phyloP scores from a whole-genome alignment of 2,329 filamentous ascomycete genomes.

The Hymenoscyphus repandus region DNA sequence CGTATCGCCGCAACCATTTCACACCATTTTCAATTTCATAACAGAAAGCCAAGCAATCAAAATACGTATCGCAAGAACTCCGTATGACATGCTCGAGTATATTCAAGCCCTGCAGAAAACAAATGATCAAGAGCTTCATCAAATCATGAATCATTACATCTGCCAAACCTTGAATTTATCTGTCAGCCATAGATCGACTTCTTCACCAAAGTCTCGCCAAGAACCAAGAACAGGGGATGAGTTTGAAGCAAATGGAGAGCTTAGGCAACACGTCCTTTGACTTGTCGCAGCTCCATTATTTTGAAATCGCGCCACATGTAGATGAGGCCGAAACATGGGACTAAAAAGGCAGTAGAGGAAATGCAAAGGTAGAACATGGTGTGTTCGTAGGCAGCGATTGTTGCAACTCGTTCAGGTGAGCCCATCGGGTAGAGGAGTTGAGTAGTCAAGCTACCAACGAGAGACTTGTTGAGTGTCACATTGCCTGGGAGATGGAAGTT shows the following conservation, averaged over 20 bases:
- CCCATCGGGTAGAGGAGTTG: slow-evolving; percentile 51
- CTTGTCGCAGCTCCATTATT: slow-evolving; percentile 34
- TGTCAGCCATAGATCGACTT: too few species aligned
- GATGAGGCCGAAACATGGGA: slow-evolving; percentile 37
- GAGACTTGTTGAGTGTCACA: slow-evolving; percentile 15
- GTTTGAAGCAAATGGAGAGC: not conserved
- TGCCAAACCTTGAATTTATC: too few species aligned
- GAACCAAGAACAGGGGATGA: too few species aligned
- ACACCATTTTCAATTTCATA: too few species aligned
- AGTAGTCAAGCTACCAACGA: slow-evolving; percentile 47
- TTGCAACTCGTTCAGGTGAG: slow-evolving; percentile 46
- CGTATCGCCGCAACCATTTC: too few species aligned
- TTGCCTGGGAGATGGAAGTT: slow-evolving; percentile 40
- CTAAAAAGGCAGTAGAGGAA: slow-evolving; percentile 35
- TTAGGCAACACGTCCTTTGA: slow-evolving; percentile 25
- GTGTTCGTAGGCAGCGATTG: slow-evolving; percentile 27
- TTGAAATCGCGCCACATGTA: slow-evolving; percentile 43
- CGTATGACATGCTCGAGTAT: too few species aligned
- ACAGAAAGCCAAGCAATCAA: too few species aligned
- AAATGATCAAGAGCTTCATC: too few species aligned
- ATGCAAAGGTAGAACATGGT: slow-evolving; percentile 31
- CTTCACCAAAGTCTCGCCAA: too few species aligned
- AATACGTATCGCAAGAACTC: too few species aligned
- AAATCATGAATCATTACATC: too few species aligned
- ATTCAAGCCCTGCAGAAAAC: too few species aligned